These are phyloP conservation scores for Penicillium desertorum DNA, from an alignment of 495 filamentous ascomycete species.

Conservation along the genomic window DNA sequence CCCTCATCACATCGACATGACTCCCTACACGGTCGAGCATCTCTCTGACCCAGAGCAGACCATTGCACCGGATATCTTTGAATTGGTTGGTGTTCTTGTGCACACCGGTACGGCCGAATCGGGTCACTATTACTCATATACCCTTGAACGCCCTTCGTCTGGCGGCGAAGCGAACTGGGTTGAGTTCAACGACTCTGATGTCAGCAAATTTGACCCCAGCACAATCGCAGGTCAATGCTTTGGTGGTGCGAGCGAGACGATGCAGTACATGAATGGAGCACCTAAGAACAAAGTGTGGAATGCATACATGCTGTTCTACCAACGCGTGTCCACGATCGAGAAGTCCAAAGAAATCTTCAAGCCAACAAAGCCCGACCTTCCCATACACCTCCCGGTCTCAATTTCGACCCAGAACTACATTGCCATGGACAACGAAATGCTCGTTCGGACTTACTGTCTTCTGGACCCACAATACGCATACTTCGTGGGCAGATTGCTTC, in stretches of 20 bases:
- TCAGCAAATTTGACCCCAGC: slow-evolving; percentile 69
- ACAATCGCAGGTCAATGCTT: slow-evolving; percentile 75
- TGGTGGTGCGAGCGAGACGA: slow-evolving; percentile 64
- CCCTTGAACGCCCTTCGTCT: slow-evolving; percentile 70
- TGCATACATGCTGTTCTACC: slow-evolving; percentile 98
- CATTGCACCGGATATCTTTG: slow-evolving; percentile 69
- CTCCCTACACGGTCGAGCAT: slow-evolving; percentile 82
- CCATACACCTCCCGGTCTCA: slow-evolving; percentile 59
- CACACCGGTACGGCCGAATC: slow-evolving; percentile 92
- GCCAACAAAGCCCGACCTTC: slow-evolving; percentile 36
- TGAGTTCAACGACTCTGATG: slow-evolving; percentile 89
- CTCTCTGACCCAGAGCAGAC: slow-evolving; percentile 63
- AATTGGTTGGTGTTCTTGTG: slow-evolving; percentile 88
- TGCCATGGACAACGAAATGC: slow-evolving; percentile 65
- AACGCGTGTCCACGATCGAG: slow-evolving; percentile 68
- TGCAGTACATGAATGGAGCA: slow-evolving; percentile 43
- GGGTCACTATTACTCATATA: slow-evolving; percentile 96
- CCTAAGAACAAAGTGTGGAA: slow-evolving; percentile 69
- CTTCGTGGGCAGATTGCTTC: slow-evolving; percentile 64
- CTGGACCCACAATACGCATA: slow-evolving; percentile 69
- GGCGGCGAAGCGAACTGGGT: slow-evolving; percentile 64
- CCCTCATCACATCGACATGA: slow-evolving; percentile 81
- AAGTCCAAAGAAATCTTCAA: slow-evolving; percentile 29
- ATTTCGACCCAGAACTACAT: slow-evolving; percentile 59
- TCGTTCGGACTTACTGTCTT: slow-evolving; percentile 77